A percentile compares a stretch with the other conserved stretches of the same genome.
Evolutionary conservation across 495 filamentous ascomycete genomes (phyloP).

Genomic region (Penicillium daleae): DNA sequence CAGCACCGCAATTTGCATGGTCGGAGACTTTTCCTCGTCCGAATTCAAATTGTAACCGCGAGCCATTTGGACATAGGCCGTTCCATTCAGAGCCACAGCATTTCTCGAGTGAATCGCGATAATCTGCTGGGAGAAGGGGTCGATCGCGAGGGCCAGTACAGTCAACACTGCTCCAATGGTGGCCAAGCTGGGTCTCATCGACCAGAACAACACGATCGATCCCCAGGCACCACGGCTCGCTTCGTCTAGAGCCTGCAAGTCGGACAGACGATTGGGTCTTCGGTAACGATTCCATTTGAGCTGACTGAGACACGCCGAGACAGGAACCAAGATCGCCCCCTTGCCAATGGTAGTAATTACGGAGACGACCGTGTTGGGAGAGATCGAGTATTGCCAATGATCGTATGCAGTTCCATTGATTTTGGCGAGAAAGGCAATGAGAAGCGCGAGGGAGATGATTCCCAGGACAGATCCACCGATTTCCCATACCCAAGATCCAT

Average conservation of each 20-base stretch:
- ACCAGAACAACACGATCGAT: neutral
- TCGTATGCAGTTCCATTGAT: neutral
- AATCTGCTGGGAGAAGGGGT: neutral
- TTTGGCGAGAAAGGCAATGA: neutral
- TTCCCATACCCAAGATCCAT: slow-evolving; percentile 1
- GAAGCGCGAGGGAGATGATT: neutral
- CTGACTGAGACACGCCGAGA: neutral
- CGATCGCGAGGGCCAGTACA: neutral
- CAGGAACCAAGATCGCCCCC: neutral
- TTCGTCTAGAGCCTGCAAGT: neutral
- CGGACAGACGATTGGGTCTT: neutral
- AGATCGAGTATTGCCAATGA: slow-evolving; percentile 1
- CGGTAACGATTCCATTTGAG: slow-evolving; percentile 1
- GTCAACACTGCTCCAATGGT: neutral
- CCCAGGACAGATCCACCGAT: neutral
- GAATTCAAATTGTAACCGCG: neutral
- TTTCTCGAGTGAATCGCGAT: neutral
- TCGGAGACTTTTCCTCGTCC: neutral
- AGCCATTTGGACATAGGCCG: neutral
- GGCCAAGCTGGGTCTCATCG: neutral
- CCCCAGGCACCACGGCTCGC: neutral
- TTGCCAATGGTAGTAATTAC: neutral
- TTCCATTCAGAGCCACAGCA: neutral
- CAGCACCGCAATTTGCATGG: neutral
- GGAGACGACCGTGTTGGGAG: neutral